Evolutionary conservation across 148 eudicot species (phyloP).

Genomic region (Dianthus caryophyllus): DNA sequence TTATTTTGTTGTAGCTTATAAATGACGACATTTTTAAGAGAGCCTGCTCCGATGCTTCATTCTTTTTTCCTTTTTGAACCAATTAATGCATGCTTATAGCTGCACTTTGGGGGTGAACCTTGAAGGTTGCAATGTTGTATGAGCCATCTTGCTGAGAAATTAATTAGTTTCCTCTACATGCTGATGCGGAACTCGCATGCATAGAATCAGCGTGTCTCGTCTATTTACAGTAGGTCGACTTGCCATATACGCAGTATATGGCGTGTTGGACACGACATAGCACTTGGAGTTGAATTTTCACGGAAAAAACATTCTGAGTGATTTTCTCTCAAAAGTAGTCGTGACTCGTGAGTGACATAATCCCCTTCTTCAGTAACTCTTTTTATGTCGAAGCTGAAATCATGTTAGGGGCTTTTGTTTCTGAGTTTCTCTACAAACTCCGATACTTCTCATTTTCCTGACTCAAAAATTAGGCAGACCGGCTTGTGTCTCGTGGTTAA

Average conservation of each 20-base stretch:
- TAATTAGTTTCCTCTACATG: not conserved
- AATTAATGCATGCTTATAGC: not conserved
- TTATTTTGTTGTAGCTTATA: not conserved
- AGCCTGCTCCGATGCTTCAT: not conserved
- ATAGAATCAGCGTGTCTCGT: not conserved
- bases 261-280: not conserved
- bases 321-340: not conserved
- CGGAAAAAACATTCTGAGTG: not conserved
- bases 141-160: not conserved
- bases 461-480: not conserved
- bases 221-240: not conserved
- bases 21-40: not conserved
- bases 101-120: not conserved
- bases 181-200: not conserved
- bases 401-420: not conserved
- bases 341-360: no score
- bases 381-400: not conserved
- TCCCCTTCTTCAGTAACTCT: not conserved
- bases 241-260: not conserved
- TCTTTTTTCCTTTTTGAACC: not conserved
- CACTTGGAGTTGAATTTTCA: not conserved
- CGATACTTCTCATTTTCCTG: not conserved
- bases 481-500: no score
- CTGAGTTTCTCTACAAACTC: not conserved
- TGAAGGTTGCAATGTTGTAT: not conserved